Base-by-base conservation (phyloP, 345 rosid species). In the Melaleuca alternifolia region DNA sequence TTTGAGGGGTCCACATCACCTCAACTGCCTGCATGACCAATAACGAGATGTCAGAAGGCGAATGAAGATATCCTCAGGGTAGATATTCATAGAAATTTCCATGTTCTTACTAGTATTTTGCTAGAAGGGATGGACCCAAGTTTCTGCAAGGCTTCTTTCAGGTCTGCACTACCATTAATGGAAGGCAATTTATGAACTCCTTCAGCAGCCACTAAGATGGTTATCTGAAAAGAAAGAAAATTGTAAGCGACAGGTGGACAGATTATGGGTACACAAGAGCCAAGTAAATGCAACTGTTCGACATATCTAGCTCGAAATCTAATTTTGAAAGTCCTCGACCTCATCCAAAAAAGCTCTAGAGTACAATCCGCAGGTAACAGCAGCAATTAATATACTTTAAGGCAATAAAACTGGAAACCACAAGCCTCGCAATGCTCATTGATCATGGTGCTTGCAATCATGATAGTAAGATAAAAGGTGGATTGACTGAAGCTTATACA, bases 1-100 rank as follows among this genome's bases (percentile, higher is more conserved):
- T 91, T 88, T 97, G 99, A 20, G 99, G 98, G 56, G 99, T 96
- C 99, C 99, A 97, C 91, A 97, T 87, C 87, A 95, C 99, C 91
- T 97, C 99, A 41, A 96, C 99, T 46, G 98, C 99, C 99, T 97
- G 93, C 87, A 90, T 75, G 11, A 82, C 21, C 83, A 85, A 82
- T 53, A 84, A 91, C 82, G 75, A 83, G 50, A 71, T 37, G 46
- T 85, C 48, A 89, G 86, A 52, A 82, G 84, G 51, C 53, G 48
- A 59, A 85, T 86, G 44, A 85, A 83, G 71, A 79, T 51, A 81
- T 51, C 79, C 57, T 53, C 48, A 46, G 3, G 30, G 24, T 41
- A 54, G 82, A 83, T 4, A 10, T 56, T 81, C 83, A 44, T 5
- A 62, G 41, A 18, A 56, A 71, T 50, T 21, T n/a, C 84, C 28